These are phyloP conservation scores for Mycena citricolor DNA, from an alignment of 1,284 basidiomycete species.

Conservation along the genomic window DNA sequence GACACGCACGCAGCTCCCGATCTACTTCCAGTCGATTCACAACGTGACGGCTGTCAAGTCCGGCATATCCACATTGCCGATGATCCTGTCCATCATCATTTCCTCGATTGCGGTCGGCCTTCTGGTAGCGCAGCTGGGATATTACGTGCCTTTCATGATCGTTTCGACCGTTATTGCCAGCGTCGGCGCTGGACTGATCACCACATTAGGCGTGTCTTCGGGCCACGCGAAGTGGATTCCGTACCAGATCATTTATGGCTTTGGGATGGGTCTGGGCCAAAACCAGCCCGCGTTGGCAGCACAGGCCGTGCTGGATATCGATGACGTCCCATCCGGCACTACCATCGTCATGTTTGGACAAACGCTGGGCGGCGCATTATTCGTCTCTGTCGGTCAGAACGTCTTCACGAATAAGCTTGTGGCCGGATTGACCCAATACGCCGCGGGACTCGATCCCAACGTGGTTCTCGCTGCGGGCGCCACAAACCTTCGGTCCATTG, in stretches of 20 bases:
- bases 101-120: not conserved
- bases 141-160: not conserved
- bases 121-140: not conserved
- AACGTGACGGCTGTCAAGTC: not conserved
- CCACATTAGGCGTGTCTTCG: not conserved
- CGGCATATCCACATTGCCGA: not conserved
- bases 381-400: slow-evolving; percentile 1
- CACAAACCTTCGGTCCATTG: no score
- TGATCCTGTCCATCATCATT: not conserved
- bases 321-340: not conserved
- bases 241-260: slow-evolving; percentile 1
- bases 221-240: not conserved
- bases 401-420: slow-evolving; percentile 1
- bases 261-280: not conserved
- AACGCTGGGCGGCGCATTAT: not conserved
- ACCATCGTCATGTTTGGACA: not conserved
- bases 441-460: slow-evolving; percentile 6
- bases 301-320: not conserved
- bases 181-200: not conserved
- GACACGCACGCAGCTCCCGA: not conserved
- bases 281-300: not conserved
- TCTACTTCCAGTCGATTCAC: not conserved
- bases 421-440: not conserved
- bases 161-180: not conserved
- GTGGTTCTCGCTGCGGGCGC: slow-evolving; percentile 12